Conservation (phyloP, 2,329 filamentous ascomycete species). For the Venturia effusa region DNA sequence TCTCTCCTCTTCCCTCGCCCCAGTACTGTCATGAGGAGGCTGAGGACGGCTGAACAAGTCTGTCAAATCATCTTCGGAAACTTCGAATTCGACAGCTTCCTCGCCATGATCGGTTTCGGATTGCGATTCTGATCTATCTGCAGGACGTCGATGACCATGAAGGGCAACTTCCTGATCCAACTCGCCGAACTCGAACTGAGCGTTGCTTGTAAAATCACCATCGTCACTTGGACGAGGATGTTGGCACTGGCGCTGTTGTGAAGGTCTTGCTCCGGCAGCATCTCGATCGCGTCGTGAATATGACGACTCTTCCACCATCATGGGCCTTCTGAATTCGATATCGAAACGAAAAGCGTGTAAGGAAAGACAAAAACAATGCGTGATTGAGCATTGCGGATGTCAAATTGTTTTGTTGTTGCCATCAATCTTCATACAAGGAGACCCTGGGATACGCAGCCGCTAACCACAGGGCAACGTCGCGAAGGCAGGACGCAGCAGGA, state of each 20-base stretch:
- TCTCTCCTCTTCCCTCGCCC: neutral
- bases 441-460: neutral
- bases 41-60: neutral
- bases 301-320: neutral
- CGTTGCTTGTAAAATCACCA: neutral
- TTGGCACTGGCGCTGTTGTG: neutral
- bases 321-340: neutral
- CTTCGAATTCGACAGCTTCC: neutral
- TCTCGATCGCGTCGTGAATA: neutral
- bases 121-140: neutral
- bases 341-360: neutral
- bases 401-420: neutral
- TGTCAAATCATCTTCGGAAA: neutral
- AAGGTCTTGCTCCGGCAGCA: neutral
- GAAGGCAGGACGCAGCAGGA: neutral
- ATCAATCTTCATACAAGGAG: neutral
- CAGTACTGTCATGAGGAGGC: neutral
- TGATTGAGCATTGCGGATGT: neutral
- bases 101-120: neutral
- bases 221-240: neutral
- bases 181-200: neutral
- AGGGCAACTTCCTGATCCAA: neutral
- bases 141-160: neutral
- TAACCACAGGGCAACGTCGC: neutral
- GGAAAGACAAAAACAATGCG: neutral